Conservation (phyloP, 768 basidiomycete species). For the Suillus alpinus region DNA sequence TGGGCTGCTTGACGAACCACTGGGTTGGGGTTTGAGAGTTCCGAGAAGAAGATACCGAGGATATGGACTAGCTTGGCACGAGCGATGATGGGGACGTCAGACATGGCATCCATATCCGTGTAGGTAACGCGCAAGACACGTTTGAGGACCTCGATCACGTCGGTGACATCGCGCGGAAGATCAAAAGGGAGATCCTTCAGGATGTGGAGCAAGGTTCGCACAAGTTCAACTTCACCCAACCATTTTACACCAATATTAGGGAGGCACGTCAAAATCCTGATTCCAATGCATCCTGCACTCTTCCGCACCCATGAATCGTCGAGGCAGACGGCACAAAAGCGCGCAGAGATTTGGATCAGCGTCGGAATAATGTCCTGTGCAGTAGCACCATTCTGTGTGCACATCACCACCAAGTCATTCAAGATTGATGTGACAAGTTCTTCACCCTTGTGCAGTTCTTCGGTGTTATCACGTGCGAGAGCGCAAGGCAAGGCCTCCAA, state of each 20-base stretch:
- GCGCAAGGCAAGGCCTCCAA: conserved; percentile 81
- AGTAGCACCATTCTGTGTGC: conserved; percentile 42
- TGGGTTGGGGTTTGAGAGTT: conserved; percentile 83
- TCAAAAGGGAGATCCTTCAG: conserved; percentile 94
- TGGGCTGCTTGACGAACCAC: conserved; percentile 85
- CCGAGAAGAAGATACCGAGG: conserved; percentile 81
- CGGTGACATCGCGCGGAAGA: conserved; percentile 75
- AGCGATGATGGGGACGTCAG: conserved; percentile 40
- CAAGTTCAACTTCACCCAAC: conserved; percentile 84
- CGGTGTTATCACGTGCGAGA: conserved; percentile 61
- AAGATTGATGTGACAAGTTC: conserved; percentile 62
- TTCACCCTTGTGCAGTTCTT: conserved; percentile 60
- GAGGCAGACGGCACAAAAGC: conserved; percentile 83
- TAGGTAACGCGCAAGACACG: conserved; percentile 63
- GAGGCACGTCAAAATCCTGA: conserved; percentile 73
- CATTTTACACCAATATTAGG: conserved; percentile 72
- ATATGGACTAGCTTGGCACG: conserved; percentile 65
- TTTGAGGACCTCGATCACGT: conserved; percentile 74
- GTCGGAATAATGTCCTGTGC: conserved; percentile 60
- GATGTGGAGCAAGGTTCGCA: conserved; percentile 86
- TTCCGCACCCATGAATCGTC: conserved; percentile 91
- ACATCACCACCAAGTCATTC: conserved; percentile 61
- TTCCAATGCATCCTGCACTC: conserved; percentile 84
- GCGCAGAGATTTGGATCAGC: conserved; percentile 77
- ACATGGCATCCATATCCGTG: conserved; percentile 42